Evolutionary conservation across 352 stramenopile species (phyloP).

Genomic region (Phytophthora pinifolia): DNA sequence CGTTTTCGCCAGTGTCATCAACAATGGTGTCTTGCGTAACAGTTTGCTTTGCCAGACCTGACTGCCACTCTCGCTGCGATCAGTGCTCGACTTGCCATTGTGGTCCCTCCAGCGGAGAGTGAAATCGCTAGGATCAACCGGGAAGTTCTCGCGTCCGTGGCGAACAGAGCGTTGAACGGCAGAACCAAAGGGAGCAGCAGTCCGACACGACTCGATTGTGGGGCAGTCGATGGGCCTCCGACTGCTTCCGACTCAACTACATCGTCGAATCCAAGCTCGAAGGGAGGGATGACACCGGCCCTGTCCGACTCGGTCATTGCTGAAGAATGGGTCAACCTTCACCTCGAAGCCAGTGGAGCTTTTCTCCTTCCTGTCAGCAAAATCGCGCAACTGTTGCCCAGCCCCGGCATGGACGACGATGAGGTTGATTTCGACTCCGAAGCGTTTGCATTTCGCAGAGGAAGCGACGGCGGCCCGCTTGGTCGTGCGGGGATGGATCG

Average conservation of each 20-base stretch:
- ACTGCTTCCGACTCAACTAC: constrained; percentile 3
- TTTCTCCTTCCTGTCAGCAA: constrained; percentile 58
- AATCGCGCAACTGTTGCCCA: constrained; percentile 42
- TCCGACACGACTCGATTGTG: constrained; percentile 3
- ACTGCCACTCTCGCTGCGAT: constrained; percentile 57
- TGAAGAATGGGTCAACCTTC: constrained; percentile 81
- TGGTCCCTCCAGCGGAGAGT: constrained; percentile 59
- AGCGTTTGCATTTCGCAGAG: constrained; percentile 50
- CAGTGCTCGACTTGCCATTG: constrained; percentile 51
- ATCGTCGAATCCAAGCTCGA: constrained; percentile 21
- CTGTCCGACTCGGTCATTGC: constrained; percentile 70
- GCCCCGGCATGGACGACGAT: constrained; percentile 18
- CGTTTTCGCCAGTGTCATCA: not conserved
- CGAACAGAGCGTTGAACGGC: constrained; percentile 20
- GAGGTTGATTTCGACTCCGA: constrained; percentile 42
- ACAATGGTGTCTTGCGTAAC: not conserved
- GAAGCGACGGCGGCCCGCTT: constrained; percentile 40
- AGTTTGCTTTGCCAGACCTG: constrained; percentile 27
- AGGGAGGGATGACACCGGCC: constrained; percentile 29
- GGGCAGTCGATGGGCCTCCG: not conserved
- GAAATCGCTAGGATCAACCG: constrained; percentile 77
- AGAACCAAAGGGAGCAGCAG: constrained; percentile 14
- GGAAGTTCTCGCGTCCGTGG: constrained; percentile 33
- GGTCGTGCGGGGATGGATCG: constrained; percentile 70
- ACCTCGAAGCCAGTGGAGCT: constrained; percentile 52